These are phyloP conservation scores for Pestalotiopsis sp. DNA, from an alignment of 2,329 filamentous ascomycete species.

Conservation along the genomic window DNA sequence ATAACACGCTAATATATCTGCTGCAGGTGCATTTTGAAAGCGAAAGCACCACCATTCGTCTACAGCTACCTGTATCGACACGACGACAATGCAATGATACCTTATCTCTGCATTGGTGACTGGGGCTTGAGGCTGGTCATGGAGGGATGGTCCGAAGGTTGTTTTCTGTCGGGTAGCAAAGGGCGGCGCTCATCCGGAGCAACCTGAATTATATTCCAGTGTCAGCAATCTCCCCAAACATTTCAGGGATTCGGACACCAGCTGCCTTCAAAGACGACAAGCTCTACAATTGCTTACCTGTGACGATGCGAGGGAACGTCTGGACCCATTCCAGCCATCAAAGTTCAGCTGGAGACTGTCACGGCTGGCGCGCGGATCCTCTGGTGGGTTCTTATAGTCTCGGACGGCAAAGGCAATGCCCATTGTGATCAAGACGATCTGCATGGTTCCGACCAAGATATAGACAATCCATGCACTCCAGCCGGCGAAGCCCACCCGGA, in stretches of 20 bases:
- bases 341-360: conserved; percentile 11
- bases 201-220: background rate
- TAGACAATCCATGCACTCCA: conserved; percentile 23
- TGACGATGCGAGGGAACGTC: conserved; percentile 11
- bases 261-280: background rate
- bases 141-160: background rate
- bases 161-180: background rate
- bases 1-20: too few species aligned
- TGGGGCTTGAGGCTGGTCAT: background rate
- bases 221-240: background rate
- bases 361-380: background rate
- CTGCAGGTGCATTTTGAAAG: background rate
- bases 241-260: too few species aligned
- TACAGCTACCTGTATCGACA: background rate
- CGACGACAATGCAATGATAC: background rate
- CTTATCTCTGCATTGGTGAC: background rate
- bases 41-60: background rate
- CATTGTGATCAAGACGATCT: conserved; percentile 19
- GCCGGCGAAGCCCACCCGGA: conserved; percentile 18
- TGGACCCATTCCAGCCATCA: conserved; percentile 9
- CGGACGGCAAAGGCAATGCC: conserved; percentile 17
- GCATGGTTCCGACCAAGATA: conserved; percentile 21
- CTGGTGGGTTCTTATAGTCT: conserved; percentile 11
- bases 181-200: conserved; percentile 13
- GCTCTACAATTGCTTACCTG: background rate